A percentile compares a stretch with the other conserved stretches of the same genome.
phyloP scores from a whole-genome alignment of 2,329 filamentous ascomycete species.

The Decorospora gaudefroyi region DNA sequence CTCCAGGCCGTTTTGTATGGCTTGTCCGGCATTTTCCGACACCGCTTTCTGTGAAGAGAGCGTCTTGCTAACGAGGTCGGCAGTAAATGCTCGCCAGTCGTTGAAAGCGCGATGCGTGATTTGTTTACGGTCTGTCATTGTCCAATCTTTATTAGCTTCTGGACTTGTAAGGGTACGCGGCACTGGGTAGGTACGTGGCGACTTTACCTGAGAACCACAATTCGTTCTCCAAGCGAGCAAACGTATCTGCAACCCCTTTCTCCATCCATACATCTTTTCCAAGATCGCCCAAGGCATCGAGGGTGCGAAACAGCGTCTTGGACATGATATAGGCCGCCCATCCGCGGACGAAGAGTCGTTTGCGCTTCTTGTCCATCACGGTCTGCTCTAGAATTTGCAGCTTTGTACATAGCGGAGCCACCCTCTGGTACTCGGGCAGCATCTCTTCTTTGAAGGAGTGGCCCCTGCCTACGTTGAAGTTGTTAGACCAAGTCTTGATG shows the following conservation, averaged over 20 bases:
- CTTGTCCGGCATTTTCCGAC: neutral
- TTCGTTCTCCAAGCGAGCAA: neutral
- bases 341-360: constrained; percentile 4
- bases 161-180: too few species aligned
- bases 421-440: constrained; percentile 1
- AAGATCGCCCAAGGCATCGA: neutral
- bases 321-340: constrained; percentile 1
- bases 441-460: neutral
- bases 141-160: too few species aligned
- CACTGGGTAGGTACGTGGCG: too few species aligned
- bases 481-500: neutral
- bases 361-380: constrained; percentile 1
- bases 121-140: neutral
- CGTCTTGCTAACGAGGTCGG: neutral
- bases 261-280: neutral
- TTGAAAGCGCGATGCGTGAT: neutral
- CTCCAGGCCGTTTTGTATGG: constrained; percentile 2
- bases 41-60: neutral
- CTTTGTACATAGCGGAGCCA: neutral
- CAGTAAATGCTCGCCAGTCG: constrained; percentile 3
- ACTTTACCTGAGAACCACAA: neutral
- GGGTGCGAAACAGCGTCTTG: neutral
- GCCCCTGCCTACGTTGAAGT: neutral
- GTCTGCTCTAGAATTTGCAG: neutral
- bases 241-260: neutral